Conservation (phyloP, 1,284 basidiomycete species). For the Schizopora paradoxa region DNA sequence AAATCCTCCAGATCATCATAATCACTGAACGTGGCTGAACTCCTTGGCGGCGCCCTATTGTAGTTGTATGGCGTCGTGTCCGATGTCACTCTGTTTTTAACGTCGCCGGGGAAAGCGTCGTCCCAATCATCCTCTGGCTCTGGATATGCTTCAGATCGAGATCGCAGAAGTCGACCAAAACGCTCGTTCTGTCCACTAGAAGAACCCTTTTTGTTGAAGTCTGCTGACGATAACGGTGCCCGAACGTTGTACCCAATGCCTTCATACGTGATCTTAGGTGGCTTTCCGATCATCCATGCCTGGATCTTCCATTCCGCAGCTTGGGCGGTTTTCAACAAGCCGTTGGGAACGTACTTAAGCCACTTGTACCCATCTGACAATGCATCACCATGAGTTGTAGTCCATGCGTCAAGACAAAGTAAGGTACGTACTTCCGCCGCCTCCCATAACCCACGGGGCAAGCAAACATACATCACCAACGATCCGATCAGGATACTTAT, state of each 20-base stretch:
- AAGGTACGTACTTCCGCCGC: constrained; percentile 67
- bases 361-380: constrained; percentile 79
- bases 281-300: constrained; percentile 94
- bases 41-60: constrained; percentile 20
- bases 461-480: constrained; percentile 84
- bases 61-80: not conserved
- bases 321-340: constrained; percentile 90
- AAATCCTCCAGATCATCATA: constrained; percentile 82
- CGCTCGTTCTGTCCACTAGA: no score
- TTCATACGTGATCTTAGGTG: constrained; percentile 73
- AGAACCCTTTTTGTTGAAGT: constrained; percentile 29
- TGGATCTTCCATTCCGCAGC: constrained; percentile 97
- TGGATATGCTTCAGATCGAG: no score
- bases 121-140: no score
- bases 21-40: constrained; percentile 67
- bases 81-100: constrained; percentile 2
- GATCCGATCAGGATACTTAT: constrained; percentile 69
- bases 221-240: constrained; percentile 25
- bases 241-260: constrained; percentile 69
- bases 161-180: no score
- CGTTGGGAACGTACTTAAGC: constrained; percentile 94
- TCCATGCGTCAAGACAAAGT: constrained; percentile 2
- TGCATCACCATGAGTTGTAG: constrained; percentile 19
- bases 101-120: not conserved
- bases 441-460: constrained; percentile 94